Percentiles rank a stretch among this genome's conserved stretches.
phyloP scores from a whole-genome alignment of 2,329 filamentous ascomycete genomes.

The Dactylonectria macrodidyma region DNA sequence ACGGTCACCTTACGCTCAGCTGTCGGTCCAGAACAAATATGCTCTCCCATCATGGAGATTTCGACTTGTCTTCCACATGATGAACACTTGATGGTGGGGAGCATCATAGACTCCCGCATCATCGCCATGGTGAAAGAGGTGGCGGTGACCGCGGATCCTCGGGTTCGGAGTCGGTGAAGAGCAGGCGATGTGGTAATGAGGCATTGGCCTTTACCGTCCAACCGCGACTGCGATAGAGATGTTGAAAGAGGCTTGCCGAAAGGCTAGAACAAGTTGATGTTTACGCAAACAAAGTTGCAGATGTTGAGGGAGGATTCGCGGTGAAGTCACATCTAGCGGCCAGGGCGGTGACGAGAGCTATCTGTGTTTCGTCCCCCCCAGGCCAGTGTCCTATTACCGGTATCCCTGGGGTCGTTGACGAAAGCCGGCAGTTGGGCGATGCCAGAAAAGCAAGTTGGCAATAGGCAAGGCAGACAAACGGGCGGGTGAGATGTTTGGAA shows the following conservation, averaged over 20 bases:
- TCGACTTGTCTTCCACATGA: slow-evolving; percentile 83
- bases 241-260: slow-evolving; percentile 11
- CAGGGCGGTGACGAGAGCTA: slow-evolving; percentile 25
- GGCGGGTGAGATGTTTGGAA: slow-evolving; percentile 7
- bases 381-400: slow-evolving; percentile 47
- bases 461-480: not conserved
- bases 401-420: slow-evolving; percentile 44
- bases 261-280: slow-evolving; percentile 2
- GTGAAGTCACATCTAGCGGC: slow-evolving; percentile 28
- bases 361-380: slow-evolving; percentile 47
- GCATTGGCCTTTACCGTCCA: slow-evolving; percentile 25
- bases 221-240: slow-evolving; percentile 20
- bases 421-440: slow-evolving; percentile 1
- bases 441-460: slow-evolving; percentile 10
- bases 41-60: slow-evolving; percentile 89
- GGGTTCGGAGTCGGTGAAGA: slow-evolving; percentile 22
- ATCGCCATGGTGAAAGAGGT: slow-evolving; percentile 59
- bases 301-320: slow-evolving; percentile 22
- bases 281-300: slow-evolving; percentile 14
- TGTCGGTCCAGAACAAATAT: slow-evolving; percentile 74
- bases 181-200: slow-evolving; percentile 23
- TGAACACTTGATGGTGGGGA: slow-evolving; percentile 91
- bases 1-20: slow-evolving; percentile 60
- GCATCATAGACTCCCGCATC: slow-evolving; percentile 75
- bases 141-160: slow-evolving; percentile 6